These are phyloP conservation scores for Ophiostoma novo-ulmi DNA, from an alignment of 2,329 filamentous ascomycete genomes.

Conservation along the genomic window DNA sequence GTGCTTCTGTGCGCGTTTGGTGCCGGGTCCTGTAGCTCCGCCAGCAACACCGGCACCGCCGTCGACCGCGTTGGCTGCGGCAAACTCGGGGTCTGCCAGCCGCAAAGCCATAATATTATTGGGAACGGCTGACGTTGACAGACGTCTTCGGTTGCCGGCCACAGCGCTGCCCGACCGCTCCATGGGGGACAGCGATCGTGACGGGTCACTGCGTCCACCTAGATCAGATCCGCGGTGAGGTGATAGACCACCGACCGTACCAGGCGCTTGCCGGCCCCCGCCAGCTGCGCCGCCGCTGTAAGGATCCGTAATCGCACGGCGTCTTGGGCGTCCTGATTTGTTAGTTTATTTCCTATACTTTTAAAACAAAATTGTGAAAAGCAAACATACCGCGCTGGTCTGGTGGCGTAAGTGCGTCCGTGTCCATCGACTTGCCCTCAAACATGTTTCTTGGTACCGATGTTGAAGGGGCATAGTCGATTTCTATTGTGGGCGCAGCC, in stretches of 20 bases:
- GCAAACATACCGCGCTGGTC: constrained; percentile 50
- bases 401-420: constrained; percentile 79
- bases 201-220: constrained; percentile 43
- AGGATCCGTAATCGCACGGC: constrained; percentile 55
- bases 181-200: constrained; percentile 55
- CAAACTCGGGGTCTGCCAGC: constrained; percentile 81
- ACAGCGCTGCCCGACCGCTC: constrained; percentile 49
- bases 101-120: constrained; percentile 75
- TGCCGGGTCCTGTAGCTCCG: constrained; percentile 48
- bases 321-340: constrained; percentile 46
- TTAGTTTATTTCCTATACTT: constrained; percentile 1
- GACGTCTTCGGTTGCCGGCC: constrained; percentile 48
- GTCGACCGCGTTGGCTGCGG: constrained; percentile 59
- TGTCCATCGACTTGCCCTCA: constrained; percentile 59
- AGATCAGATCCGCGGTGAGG: constrained; percentile 40
- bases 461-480: constrained; percentile 79
- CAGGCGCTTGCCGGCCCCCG: constrained; percentile 37
- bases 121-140: constrained; percentile 59
- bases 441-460: constrained; percentile 57
- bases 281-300: constrained; percentile 47
- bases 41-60: constrained; percentile 47
- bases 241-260: constrained; percentile 40
- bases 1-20: constrained; percentile 92
- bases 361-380: neutral
- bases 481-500: constrained; percentile 90